Base-by-base conservation (phyloP, 495 filamentous ascomycete species). In the Opeltia flavorubescens region DNA sequence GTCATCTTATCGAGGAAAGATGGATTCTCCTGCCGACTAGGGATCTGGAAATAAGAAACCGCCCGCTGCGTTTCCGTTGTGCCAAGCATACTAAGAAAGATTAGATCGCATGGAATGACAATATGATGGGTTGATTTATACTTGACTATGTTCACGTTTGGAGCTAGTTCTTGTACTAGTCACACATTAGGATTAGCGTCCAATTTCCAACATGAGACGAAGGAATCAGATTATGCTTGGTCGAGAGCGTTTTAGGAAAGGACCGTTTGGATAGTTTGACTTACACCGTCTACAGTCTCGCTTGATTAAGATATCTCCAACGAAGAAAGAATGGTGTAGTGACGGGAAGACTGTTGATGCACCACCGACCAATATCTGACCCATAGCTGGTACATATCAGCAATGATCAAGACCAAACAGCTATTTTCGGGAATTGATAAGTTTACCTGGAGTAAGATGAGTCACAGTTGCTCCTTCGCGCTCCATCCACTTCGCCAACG, bases 281-380 rank as follows among this genome's bases (percentile, higher is more conserved):
- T n/a, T n/a, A n/a, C n/a, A 69, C 15, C 76, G 70, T n/a, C 76
- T 71, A 63, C 87, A 95, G 53, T 95, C 89, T 54, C 79, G 73
- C 58, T 83, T 95, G 50, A 83, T 93, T 48, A 98, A 52, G 12
- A 95, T 73, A 57, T 98, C 91, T 26, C 91, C 91, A 5, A 98
- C 91, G 55, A 94, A 95, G 72, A 95, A 93, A 36, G 83, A 84
- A 50, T 80, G 74, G 56, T 86, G 76, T 8, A 98, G 73, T 18
- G 71, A 65, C 8, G 85, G 80, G 59, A 94, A 94, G 52, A 84
- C 67, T 0, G 79, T 75, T 6, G 72, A 80, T 5, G 86, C 84
- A 52, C 85, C 86, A 30, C 89, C 91, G 25, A 94, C 83, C 1
- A 98, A 69, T 43, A 98, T 91, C 57, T 96, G 89, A 43, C 89